Evolutionary conservation across 768 basidiomycete species (phyloP), one percentile per base, ranked within the genome.

Genomic region (Cystofilobasidium bisporidii): DNA sequence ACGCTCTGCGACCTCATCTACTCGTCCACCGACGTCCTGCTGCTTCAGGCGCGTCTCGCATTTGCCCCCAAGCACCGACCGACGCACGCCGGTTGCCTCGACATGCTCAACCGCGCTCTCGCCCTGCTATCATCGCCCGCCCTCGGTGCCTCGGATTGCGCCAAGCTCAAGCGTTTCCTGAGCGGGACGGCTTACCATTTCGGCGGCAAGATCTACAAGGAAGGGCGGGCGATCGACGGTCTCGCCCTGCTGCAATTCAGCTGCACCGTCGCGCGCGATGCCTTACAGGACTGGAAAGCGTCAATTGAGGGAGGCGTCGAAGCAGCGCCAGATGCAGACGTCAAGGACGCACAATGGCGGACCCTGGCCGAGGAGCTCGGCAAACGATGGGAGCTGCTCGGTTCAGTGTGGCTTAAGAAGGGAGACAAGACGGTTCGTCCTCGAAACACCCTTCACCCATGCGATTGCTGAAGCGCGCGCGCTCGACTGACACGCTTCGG

Each of bases 361-460:
- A 82, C 83, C 70, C 78, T 89, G 1, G 81, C 83, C 66, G 84
- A 85, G 38, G 85, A 87, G 69, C 71, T 91, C 32, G 83, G 82
- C 70, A 81, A 85, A 26, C 79, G 91, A 56, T 93, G 86, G 83
- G 90, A 96, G 77, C 75, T 94, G 36, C 78, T 93, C 30, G 91
- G 83, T 0, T 83, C 87, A 5, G 91, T 89, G 74, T 85, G 84
- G 73, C 81, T 82, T 33, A 91, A 88, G 75, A 84, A 85, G 32
- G 87, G 86, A 0, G 87, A 94, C 71, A 81, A 86, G 26, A 83
- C 82, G 82, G 91, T 89, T 55, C 36, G 80, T 72, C 69, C 26
- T 20, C 24, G n/a, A 17, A 6, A 26, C 47, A 3, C 32, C 64
- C 20, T 47, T 20, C 45, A 47, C 11, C 5, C 20, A 12, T 18